phyloP scores from a whole-genome alignment of 1,139 yeast species.

The Suhomyces yuchorum region DNA sequence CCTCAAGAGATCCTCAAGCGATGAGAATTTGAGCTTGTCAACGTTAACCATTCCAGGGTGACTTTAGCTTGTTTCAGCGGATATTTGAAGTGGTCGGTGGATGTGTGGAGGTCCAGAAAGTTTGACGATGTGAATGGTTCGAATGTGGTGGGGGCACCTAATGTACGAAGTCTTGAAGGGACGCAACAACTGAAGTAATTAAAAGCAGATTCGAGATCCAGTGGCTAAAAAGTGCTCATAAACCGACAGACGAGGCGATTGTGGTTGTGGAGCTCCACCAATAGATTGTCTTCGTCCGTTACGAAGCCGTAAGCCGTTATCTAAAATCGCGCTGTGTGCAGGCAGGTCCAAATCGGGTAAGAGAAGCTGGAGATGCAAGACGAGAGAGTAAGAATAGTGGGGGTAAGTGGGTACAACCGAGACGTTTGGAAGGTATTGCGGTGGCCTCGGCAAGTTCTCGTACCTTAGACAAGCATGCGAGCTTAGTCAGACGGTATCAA shows the following conservation, averaged over 20 bases:
- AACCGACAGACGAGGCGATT: not conserved
- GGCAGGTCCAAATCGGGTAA: not conserved
- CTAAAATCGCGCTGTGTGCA: not conserved
- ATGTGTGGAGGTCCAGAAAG: not conserved
- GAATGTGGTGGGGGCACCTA: not conserved
- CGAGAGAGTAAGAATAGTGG: too few relatives aligned
- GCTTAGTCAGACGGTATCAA: too few relatives aligned
- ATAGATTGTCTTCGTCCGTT: not conserved
- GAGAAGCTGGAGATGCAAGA: not conserved
- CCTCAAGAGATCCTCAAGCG: constrained; percentile 34
- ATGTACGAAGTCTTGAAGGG: not conserved
- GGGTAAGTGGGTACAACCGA: too few relatives aligned
- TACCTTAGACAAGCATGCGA: too few relatives aligned
- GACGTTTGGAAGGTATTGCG: too few relatives aligned
- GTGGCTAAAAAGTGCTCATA: not conserved
- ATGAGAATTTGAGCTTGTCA: constrained; percentile 31
- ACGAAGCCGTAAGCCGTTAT: not conserved
- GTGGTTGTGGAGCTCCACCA: not conserved
- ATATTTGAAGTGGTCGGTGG: not conserved
- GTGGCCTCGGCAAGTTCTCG: too few relatives aligned
- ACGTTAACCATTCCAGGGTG: constrained; percentile 17
- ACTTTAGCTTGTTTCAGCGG: too few relatives aligned
- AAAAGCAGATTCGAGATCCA: not conserved
- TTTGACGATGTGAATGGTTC: not conserved
- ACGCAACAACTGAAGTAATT: not conserved